A percentile compares a stretch with the other conserved stretches of the same genome.
Conservation (phyloP, 169 alveolate species). For the Amoebophrya sp. region DNA sequence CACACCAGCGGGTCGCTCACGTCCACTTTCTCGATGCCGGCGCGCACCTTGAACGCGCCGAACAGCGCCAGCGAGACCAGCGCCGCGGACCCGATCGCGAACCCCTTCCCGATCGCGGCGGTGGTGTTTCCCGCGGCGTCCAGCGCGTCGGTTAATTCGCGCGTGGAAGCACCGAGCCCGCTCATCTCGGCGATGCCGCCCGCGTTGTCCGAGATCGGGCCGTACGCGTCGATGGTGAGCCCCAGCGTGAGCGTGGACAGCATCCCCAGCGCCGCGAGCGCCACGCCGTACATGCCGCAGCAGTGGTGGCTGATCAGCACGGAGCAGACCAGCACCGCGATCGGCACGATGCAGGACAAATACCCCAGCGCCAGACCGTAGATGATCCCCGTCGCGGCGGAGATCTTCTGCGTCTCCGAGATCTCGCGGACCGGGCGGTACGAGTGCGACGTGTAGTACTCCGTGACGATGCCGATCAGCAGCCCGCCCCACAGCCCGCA, state of each 20-base stretch:
- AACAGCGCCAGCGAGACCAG: constrained; percentile 70
- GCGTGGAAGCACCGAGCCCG: constrained; percentile 31
- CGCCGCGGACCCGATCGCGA: constrained; percentile 80
- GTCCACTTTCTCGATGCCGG: constrained; percentile 41
- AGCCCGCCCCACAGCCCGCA: constrained; percentile 65
- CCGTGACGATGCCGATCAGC: constrained; percentile 58
- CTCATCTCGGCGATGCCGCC: constrained; percentile 87
- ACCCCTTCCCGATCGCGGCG: constrained; percentile 80
- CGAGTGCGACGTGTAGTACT: constrained; percentile 64
- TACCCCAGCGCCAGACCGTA: constrained; percentile 73
- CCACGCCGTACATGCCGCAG: constrained; percentile 65
- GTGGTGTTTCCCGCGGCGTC: constrained; percentile 85
- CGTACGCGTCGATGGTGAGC: constrained; percentile 73
- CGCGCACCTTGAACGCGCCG: constrained; percentile 73
- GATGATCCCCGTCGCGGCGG: constrained; percentile 69
- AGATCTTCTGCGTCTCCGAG: constrained; percentile 53
- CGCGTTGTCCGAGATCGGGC: constrained; percentile 82
- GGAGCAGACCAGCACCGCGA: constrained; percentile 51
- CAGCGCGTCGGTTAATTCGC: constrained; percentile 55
- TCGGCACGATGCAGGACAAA: constrained; percentile 63
- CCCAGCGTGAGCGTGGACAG: constrained; percentile 64
- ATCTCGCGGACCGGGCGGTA: constrained; percentile 67
- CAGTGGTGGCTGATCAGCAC: constrained; percentile 53
- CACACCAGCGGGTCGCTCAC: constrained; percentile 59
- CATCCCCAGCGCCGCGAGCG: constrained; percentile 78